Base-by-base conservation (phyloP, 2,329 filamentous ascomycete species). In the Fusarium foetens region DNA sequence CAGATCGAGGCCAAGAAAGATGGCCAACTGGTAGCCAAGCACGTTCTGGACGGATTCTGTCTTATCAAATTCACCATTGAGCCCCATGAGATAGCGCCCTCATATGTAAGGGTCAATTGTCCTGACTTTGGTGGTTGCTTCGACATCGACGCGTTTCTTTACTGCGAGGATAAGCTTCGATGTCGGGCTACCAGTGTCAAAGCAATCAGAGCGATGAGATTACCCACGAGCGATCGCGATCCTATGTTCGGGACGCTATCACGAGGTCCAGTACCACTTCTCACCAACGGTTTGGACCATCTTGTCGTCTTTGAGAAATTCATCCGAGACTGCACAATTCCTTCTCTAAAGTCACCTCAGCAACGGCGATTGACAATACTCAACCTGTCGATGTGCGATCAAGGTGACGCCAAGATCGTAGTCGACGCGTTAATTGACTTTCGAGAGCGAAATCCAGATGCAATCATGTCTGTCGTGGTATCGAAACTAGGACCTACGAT, bases 111-210 rank as follows among this genome's bases (percentile, higher is more conserved):
- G 17, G 62, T 65, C 17, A 48, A 63, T 9, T 65, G 58, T 4
- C 29, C 23, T 0, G 58, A 65, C 1, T 65, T 63, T 16, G 62
- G 39, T 0, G 58, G 58, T 8, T 63, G 21, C 8, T 63, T 42
- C n/a, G 62, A 65, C 2, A 63, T 65, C 9, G 58, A 63, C 1
- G 17, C 62, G 1, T 64, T 64, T 23, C 58, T 54, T 4, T 64
- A 46, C n/a, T 54, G 39, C 0, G 62, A 64, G 8, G 62, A 64
- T 11, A 64, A 63, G 13, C 23, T 64, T 7, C 58, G 62, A 8
- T 64, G 58, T n/a, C 58, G 58, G 12, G 62, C 62, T 5, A 64
- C 46, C 1, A 64, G 58, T 9, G 46, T 64, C 16, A 64, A 64
- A 3, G 58, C 62, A 3, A 63, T 63, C n/a, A 36, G 19, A 6